These are phyloP conservation scores for Triticum monococcum DNA, from an alignment of 176 grass and related monocot genomes.

Conservation along the genomic window DNA sequence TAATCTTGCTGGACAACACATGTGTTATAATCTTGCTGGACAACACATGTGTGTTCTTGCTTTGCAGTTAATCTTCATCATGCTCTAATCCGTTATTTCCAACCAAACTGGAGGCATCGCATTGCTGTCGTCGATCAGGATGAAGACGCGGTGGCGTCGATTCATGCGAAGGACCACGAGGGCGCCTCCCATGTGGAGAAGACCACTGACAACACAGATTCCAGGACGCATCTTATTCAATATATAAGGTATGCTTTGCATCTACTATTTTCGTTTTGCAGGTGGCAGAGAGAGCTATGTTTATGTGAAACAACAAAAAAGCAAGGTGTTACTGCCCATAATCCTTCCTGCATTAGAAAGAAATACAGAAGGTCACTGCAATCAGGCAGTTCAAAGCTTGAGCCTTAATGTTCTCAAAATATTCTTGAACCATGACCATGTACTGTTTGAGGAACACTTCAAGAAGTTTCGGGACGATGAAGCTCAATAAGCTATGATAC, in stretches of 20 bases:
- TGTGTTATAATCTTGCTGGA: no score
- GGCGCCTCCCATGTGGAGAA: no score
- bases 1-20: no score
- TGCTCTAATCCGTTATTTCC: no score
- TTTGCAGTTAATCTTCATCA: no score
- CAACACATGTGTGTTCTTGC: no score
- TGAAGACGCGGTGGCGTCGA: no score
- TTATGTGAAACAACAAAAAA: constrained; percentile 72
- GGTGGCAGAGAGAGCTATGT: constrained; percentile 69
- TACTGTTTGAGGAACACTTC: constrained; percentile 49
- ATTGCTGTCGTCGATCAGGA: no score
- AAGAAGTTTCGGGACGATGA: constrained; percentile 70
- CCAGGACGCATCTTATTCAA: neutral
- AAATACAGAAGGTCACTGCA: constrained; percentile 63
- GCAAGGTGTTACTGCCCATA: constrained; percentile 57
- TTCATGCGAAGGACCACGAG: no score
- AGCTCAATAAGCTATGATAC: constrained; percentile 36
- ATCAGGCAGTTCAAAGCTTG: constrained; percentile 69
- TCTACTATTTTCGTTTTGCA: constrained; percentile 30
- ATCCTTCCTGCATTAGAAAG: constrained; percentile 63
- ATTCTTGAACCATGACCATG: constrained; percentile 55
- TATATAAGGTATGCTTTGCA: neutral
- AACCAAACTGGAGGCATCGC: no score
- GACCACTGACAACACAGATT: no score
- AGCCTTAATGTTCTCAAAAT: constrained; percentile 64